phyloP scores from a whole-genome alignment of 768 basidiomycete species.

The Mycena epipterygia region DNA sequence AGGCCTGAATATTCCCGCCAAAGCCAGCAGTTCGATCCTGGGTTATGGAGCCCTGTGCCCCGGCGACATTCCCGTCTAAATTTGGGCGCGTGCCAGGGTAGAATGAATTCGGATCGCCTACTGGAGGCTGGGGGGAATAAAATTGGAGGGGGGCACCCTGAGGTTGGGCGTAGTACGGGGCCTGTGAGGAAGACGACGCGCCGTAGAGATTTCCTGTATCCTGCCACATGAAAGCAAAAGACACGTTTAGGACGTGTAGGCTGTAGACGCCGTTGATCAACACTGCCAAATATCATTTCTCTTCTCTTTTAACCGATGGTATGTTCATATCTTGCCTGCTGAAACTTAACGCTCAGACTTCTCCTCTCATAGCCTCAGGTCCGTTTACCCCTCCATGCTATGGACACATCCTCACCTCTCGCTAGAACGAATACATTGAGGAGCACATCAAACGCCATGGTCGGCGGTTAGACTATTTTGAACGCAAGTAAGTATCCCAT shows the following conservation, averaged over 20 bases:
- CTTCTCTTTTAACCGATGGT: slow-evolving; percentile 54
- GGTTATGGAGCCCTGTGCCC: slow-evolving; percentile 66
- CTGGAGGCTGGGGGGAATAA: slow-evolving; percentile 66
- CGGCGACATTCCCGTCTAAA: slow-evolving; percentile 78
- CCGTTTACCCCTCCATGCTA: not conserved
- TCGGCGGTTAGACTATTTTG: slow-evolving; percentile 94
- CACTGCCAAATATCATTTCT: not conserved
- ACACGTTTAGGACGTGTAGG: slow-evolving; percentile 17
- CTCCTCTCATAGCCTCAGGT: slow-evolving; percentile 33
- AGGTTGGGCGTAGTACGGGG: slow-evolving; percentile 68
- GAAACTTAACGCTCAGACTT: not conserved
- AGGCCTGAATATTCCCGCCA: slow-evolving; percentile 80
- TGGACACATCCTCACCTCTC: not conserved
- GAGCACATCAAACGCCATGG: slow-evolving; percentile 99
- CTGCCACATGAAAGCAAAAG: slow-evolving; percentile 75
- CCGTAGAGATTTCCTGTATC: slow-evolving; percentile 71
- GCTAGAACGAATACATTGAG: slow-evolving; percentile 98
- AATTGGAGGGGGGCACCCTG: slow-evolving; percentile 80
- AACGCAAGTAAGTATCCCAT: slow-evolving; percentile 75
- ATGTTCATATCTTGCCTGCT: slow-evolving; percentile 36
- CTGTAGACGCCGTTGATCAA: not conserved
- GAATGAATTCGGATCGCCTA: slow-evolving; percentile 67
- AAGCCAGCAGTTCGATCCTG: slow-evolving; percentile 61
- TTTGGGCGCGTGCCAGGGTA: slow-evolving; percentile 83
- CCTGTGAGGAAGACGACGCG: slow-evolving; percentile 72